phyloP scores from a whole-genome alignment of 1,284 basidiomycete species.

The Cryptococcus wingfieldii region DNA sequence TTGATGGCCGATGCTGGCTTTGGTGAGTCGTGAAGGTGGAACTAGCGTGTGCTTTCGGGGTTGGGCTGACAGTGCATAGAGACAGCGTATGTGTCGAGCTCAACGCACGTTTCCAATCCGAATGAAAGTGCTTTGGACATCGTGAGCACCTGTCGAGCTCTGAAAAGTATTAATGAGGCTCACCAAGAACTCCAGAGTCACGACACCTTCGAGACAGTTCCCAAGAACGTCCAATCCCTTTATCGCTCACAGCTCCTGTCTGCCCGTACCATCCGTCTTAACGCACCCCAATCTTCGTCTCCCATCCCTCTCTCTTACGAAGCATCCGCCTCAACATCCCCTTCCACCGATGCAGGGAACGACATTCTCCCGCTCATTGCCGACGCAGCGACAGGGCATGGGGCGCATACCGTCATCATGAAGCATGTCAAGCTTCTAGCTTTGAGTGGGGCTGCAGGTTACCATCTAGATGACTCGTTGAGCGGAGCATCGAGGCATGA shows the following conservation, averaged over 20 bases:
- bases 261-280: conserved; percentile 9
- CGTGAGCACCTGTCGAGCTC: not conserved
- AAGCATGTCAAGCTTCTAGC: conserved; percentile 45
- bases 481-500: conserved; percentile 9
- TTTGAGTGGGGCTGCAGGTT: conserved; percentile 15
- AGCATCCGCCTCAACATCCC: too few species aligned
- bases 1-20: conserved; percentile 16
- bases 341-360: conserved; percentile 1
- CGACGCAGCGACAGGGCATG: conserved; percentile 46
- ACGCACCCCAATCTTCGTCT: not conserved
- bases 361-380: conserved; percentile 19
- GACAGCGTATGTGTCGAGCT: conserved; percentile 10
- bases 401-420: conserved; percentile 53
- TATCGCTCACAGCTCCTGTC: conserved; percentile 15
- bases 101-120: conserved; percentile 3
- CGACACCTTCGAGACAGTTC: conserved; percentile 14
- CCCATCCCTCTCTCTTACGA: not conserved
- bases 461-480: conserved; percentile 20
- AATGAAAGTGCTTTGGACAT: conserved; percentile 8
- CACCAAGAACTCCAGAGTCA: conserved; percentile 1
- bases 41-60: not conserved
- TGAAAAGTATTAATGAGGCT: not conserved
- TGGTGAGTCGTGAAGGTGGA: conserved; percentile 8
- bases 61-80: not conserved
- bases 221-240: conserved; percentile 14